Base-by-base conservation (phyloP, 306 rosid genomes). In the Vigna trinervia region DNA sequence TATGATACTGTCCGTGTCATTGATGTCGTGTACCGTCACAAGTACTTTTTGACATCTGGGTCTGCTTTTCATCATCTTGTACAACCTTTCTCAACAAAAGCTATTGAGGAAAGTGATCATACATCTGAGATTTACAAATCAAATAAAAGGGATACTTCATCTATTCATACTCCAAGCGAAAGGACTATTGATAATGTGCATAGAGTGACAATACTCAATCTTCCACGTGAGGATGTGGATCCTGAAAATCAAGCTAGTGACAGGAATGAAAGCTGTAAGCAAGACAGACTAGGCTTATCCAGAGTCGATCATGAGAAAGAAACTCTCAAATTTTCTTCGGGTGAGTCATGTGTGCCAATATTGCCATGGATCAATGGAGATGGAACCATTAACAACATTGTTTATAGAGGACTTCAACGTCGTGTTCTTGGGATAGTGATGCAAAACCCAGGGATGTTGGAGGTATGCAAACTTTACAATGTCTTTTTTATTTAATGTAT, bases 321-420 rank as follows among this genome's bases (percentile, higher is more conserved):
- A 75, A 78, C 54, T n/a, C 77, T 61, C n/a, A 15, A 38, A 10
- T 39, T 81, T 62, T 83, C 90, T 75, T 79, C 78, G 45, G 85
- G 69, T 86, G 90, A 81, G 67, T 67, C 67, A 46, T 86, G 87
- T 74, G 64, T 89, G 83, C 93, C 98, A 52, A 90, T 95, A 88
- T 82, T 92, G 62, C 97, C 99, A 48, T 95, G 97, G 99, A 84
- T 90, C 57, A 95, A 92, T 84, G 99, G 97, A 82, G 99, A 95
- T 74, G 99, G 99, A 71, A 86, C 88, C 17, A 67, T 86, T 77
- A 95, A 95, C 85, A 78, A 81, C 53, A 68, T 88, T 70, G 91
- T 95, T 70, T 92, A 85, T 81, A 92, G 80, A 84, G 97, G 99
- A 79, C 90, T 95, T 19, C 81, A 74, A 74, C 86, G 97, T 30